Evolutionary conservation across 371 early-diverging fungal genomes (phyloP).

Genomic region (Syncephalastrum racemosum): DNA sequence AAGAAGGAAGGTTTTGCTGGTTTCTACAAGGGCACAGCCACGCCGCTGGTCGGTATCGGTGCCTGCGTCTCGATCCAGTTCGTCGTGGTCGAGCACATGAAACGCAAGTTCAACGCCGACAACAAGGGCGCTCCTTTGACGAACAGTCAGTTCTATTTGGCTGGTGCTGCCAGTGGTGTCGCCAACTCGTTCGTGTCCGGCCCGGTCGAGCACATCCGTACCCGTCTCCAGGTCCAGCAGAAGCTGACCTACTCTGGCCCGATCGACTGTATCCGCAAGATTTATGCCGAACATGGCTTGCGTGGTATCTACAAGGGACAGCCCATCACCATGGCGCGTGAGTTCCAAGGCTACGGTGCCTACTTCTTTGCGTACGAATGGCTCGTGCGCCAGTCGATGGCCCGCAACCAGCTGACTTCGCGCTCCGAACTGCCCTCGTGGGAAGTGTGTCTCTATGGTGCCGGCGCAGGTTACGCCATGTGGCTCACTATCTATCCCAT

Average conservation of each 20-base stretch:
- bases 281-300: conserved; percentile 69
- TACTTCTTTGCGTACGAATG: conserved; percentile 83
- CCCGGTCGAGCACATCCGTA: conserved; percentile 86
- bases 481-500: conserved; percentile 78
- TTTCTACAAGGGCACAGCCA: conserved; percentile 81
- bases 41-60: conserved; percentile 78
- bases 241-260: conserved; percentile 57
- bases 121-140: conserved; percentile 41
- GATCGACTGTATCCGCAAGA: conserved; percentile 72
- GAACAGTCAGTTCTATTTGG: conserved; percentile 69
- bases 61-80: conserved; percentile 85
- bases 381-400: conserved; percentile 69
- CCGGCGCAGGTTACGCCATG: conserved; percentile 80
- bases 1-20: conserved; percentile 72
- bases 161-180: conserved; percentile 81
- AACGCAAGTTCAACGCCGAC: conserved; percentile 63
- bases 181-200: conserved; percentile 82
- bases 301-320: conserved; percentile 84
- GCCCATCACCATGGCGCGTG: conserved; percentile 74
- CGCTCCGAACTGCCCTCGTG: conserved; percentile 64
- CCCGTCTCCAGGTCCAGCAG: conserved; percentile 76
- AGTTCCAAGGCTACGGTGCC: conserved; percentile 79
- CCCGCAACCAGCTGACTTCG: conserved; percentile 33
- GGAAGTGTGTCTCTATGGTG: conserved; percentile 72
- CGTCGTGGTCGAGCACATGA: conserved; percentile 71